Conservation (phyloP, 345 rosid species). For the Dimocarpus longan region DNA sequence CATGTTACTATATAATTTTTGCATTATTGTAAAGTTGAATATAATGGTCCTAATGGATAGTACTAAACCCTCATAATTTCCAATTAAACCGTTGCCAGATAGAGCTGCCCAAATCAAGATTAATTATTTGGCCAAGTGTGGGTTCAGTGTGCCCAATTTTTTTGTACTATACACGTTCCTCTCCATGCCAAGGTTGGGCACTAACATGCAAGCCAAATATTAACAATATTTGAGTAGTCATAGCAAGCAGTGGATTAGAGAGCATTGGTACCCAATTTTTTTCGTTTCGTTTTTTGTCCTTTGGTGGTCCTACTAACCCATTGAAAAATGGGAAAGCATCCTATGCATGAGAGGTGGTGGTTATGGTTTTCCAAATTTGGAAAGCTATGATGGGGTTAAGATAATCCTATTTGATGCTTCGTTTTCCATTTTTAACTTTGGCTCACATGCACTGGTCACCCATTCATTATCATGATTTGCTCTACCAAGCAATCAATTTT, state of each 20-base stretch:
- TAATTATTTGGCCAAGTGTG: constrained; percentile 27
- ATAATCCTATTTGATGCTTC: constrained; percentile 24
- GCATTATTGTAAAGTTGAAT: no score
- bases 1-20: no score
- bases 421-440: constrained; percentile 25
- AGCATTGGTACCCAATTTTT: no score
- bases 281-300: neutral
- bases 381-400: constrained; percentile 26
- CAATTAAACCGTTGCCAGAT: constrained; percentile 1
- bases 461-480: no score
- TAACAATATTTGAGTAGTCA: no score
- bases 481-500: constrained; percentile 14
- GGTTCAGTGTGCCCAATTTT: neutral
- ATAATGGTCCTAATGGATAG: no score
- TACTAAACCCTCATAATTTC: constrained; percentile 2
- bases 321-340: constrained; percentile 18
- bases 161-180: neutral
- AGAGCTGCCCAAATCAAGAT: constrained; percentile 3
- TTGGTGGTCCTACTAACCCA: constrained; percentile 22
- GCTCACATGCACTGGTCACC: constrained; percentile 2
- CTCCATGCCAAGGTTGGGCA: no score
- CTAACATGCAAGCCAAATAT: no score
- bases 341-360: constrained; percentile 13
- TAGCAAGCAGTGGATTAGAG: no score
- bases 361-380: constrained; percentile 24